Conservation (phyloP, 805 yeast species). For the Yamadazyma nakazawae region DNA sequence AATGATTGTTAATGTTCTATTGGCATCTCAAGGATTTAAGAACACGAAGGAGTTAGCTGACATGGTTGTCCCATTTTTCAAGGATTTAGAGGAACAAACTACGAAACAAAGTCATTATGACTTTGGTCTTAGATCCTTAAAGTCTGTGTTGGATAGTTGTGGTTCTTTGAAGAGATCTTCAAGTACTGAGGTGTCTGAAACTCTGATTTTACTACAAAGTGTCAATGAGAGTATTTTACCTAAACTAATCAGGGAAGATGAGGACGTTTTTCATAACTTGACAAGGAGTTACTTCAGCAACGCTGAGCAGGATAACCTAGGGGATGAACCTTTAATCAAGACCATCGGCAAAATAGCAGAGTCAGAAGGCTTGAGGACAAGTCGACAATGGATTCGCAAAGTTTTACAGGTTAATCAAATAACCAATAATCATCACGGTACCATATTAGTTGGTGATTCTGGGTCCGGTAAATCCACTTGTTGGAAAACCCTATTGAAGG, state of each 20-base stretch:
- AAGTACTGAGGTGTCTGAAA: slow-evolving; percentile 18
- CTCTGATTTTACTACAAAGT: slow-evolving; percentile 43
- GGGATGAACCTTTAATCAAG: slow-evolving; percentile 22
- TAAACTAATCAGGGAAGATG: slow-evolving; percentile 56
- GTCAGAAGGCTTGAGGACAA: background rate
- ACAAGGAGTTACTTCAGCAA: slow-evolving; percentile 24
- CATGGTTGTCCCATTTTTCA: slow-evolving; percentile 54
- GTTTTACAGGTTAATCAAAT: slow-evolving; percentile 56
- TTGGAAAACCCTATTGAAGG: slow-evolving; percentile 47
- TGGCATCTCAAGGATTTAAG: slow-evolving; percentile 68
- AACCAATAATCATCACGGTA: slow-evolving; percentile 66
- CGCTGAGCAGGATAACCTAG: slow-evolving; percentile 14
- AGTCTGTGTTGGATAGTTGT: slow-evolving; percentile 59
- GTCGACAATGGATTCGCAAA: slow-evolving; percentile 11
- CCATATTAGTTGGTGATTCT: slow-evolving; percentile 74
- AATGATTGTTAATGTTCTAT: slow-evolving; percentile 66
- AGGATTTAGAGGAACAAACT: slow-evolving; percentile 33
- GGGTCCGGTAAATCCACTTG: slow-evolving; percentile 71
- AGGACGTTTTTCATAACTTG: slow-evolving; percentile 29
- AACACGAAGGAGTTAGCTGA: slow-evolving; percentile 44
- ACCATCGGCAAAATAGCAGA: background rate
- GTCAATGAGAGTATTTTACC: slow-evolving; percentile 67
- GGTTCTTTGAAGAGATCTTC: slow-evolving; percentile 41
- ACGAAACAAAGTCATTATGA: slow-evolving; percentile 76
- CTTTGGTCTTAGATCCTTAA: slow-evolving; percentile 83